Base-by-base conservation (phyloP, 108 stramenopile species). In the Cyclotella kingstonii region DNA sequence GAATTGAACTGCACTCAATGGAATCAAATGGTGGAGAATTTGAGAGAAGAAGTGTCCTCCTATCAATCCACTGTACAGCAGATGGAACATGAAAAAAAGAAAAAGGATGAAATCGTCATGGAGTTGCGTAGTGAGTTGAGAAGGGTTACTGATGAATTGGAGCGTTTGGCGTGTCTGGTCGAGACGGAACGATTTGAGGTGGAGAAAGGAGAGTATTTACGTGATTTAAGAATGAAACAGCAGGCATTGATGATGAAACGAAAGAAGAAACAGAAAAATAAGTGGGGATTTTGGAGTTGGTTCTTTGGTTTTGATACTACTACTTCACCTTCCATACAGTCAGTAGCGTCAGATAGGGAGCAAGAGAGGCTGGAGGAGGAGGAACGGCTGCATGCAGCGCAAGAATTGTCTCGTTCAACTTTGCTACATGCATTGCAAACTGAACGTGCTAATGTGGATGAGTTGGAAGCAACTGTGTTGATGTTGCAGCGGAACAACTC, bases 401-500 rank as follows among this genome's bases (percentile, higher is more conserved):
- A 75, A 44, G 85, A 86, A 54, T 49, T 86, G 63, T 85, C 90
- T 19, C 82, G 81, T 18, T 83, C 87, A 0, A 89, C 87, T 1
- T 67, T 92, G 2, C 50, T 92, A 11, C 73, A 74, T 15, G 90
- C 90, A 12, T 57, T 92, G 18, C 87, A 85, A 70, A 59, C 79
- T 1, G 90, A 89, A 63, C 79, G 90, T 21, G 40, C 60, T n/a
- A 86, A 76, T 38, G 87, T 89, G 0, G 79, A 87, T 14, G 90
- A 92, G 45, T 71, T 92, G 14, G 90, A 92, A 25, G 46, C 77
- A 1, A 72, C 76, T 0, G 57, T 89, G 0, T 30, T 65, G 7
- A 68, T 73, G 1, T 48, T 87, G 57, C 80, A 87, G 48, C 80
- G 83, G 38, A 89, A 92, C 68, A 89, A 89, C 44, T 80, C 90